Percentiles rank a stretch among this genome's conserved stretches.
phyloP scores from a whole-genome alignment of 345 rosid genomes.

The Clausena lansium region DNA sequence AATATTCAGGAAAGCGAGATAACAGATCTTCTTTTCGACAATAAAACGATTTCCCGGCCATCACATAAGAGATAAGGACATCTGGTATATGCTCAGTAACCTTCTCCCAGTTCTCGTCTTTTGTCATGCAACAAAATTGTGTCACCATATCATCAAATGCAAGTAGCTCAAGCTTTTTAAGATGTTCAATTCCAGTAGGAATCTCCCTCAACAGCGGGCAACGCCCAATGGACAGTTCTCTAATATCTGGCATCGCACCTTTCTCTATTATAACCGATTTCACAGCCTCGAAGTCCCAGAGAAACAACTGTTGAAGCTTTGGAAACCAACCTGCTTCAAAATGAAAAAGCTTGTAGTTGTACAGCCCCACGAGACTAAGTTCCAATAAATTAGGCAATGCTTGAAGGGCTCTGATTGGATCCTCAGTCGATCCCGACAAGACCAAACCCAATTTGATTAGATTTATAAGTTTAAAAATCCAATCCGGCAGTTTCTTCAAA shows the following conservation, averaged over 20 bases:
- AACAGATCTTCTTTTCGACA: no score
- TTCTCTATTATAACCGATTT: background rate
- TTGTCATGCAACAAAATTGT: no score
- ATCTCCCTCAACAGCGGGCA: no score
- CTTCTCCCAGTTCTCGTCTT: no score
- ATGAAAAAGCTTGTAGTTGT: no score
- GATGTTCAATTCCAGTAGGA: background rate
- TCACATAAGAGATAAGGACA: background rate
- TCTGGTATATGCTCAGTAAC: background rate
- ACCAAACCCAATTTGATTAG: background rate
- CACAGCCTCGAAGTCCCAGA: background rate
- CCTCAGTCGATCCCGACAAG: background rate
- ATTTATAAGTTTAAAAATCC: background rate
- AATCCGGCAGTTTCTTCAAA: background rate
- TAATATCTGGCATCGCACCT: background rate
- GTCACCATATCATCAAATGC: no score
- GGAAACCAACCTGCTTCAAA: background rate
- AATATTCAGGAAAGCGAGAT: no score
- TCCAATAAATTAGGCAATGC: constrained; percentile 7
- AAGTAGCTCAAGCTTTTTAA: background rate
- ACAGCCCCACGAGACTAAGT: background rate
- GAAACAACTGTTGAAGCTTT: background rate
- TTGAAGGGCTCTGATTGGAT: background rate
- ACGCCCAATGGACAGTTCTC: no score
- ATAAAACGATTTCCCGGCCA: background rate